Evolutionary conservation across 352 stramenopile genomes (phyloP).

Genomic region (Pythium apleroticum): DNA sequence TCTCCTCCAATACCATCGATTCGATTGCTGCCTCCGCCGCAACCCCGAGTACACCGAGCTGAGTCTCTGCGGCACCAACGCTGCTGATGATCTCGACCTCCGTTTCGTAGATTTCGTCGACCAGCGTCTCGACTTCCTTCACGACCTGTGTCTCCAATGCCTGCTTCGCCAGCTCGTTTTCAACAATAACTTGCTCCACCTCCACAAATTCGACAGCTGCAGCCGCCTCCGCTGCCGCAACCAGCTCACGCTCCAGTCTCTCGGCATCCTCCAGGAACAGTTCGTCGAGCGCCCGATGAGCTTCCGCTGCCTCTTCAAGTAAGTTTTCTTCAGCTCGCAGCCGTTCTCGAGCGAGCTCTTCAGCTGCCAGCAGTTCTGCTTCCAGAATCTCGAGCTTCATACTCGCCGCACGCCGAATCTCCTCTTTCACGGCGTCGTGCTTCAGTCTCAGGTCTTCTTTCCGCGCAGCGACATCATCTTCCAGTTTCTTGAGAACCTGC

Average conservation of each 20-base stretch:
- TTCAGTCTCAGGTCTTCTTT: slow-evolving; percentile 9
- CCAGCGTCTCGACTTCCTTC: slow-evolving; percentile 3
- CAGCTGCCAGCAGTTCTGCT: slow-evolving; percentile 1
- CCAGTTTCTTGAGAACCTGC: not conserved
- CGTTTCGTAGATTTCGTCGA: not conserved
- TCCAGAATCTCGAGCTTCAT: slow-evolving; percentile 3
- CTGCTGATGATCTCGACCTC: not conserved
- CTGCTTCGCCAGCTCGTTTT: slow-evolving; percentile 13
- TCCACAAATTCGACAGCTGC: slow-evolving; percentile 5
- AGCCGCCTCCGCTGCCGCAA: slow-evolving; percentile 1
- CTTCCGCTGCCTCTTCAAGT: slow-evolving; percentile 3
- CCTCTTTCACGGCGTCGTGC: slow-evolving; percentile 14
- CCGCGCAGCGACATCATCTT: not conserved
- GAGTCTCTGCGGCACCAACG: not conserved
- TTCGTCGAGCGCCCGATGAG: slow-evolving; percentile 2
- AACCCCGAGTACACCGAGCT: not conserved
- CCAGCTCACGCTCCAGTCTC: slow-evolving; percentile 13
- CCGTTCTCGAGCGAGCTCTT: slow-evolving; percentile 1
- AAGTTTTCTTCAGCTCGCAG: slow-evolving; percentile 11
- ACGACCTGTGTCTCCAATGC: slow-evolving; percentile 4
- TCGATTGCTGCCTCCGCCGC: slow-evolving; percentile 1
- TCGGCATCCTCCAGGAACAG: slow-evolving; percentile 6
- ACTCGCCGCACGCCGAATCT: slow-evolving; percentile 7
- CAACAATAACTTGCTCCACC: slow-evolving; percentile 14
- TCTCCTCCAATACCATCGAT: slow-evolving; percentile 2